Evolutionary conservation across 2,329 filamentous ascomycete genomes (phyloP).

Genomic region (Diplodia mutila): DNA sequence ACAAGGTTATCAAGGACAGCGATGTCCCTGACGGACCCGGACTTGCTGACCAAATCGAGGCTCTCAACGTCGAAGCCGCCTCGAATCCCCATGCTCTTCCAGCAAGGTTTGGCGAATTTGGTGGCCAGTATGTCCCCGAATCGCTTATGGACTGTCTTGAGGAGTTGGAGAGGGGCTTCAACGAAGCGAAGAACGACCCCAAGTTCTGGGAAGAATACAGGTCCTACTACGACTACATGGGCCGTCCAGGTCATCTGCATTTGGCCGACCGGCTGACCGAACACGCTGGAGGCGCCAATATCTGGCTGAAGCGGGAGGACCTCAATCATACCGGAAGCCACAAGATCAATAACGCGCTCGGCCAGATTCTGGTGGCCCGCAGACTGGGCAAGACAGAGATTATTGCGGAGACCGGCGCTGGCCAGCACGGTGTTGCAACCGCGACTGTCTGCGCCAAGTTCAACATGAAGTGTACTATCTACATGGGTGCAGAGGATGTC

Average conservation of each 20-base stretch:
- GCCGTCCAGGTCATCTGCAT: slow-evolving; percentile 88
- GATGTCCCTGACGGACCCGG: slow-evolving; percentile 63
- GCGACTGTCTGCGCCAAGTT: slow-evolving; percentile 98
- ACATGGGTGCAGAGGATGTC: slow-evolving; percentile 98
- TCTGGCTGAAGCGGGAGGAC: slow-evolving; percentile 98
- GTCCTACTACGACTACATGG: slow-evolving; percentile 97
- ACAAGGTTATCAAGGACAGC: slow-evolving; percentile 66
- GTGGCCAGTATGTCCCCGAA: slow-evolving; percentile 96
- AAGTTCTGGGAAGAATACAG: slow-evolving; percentile 97
- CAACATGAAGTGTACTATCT: slow-evolving; percentile 96
- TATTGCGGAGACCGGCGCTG: slow-evolving; percentile 96
- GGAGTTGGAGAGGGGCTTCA: slow-evolving; percentile 89
- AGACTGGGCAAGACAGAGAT: slow-evolving; percentile 93
- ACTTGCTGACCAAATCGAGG: slow-evolving; percentile 81
- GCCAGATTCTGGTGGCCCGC: slow-evolving; percentile 84
- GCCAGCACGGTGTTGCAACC: slow-evolving; percentile 96
- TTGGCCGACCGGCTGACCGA: slow-evolving; percentile 86
- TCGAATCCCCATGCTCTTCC: slow-evolving; percentile 64
- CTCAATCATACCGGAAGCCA: slow-evolving; percentile 97
- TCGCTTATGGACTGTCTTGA: slow-evolving; percentile 96
- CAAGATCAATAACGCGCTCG: slow-evolving; percentile 99
- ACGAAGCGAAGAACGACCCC: slow-evolving; percentile 81
- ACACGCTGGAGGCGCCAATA: slow-evolving; percentile 87
- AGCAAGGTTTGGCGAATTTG: slow-evolving; percentile 90
- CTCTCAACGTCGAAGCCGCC: slow-evolving; percentile 67